Evolutionary conservation across 129 eudicot genomes (phyloP), one percentile per base, ranked within the genome.

Genomic region (Helichrysum umbraculigerum): DNA sequence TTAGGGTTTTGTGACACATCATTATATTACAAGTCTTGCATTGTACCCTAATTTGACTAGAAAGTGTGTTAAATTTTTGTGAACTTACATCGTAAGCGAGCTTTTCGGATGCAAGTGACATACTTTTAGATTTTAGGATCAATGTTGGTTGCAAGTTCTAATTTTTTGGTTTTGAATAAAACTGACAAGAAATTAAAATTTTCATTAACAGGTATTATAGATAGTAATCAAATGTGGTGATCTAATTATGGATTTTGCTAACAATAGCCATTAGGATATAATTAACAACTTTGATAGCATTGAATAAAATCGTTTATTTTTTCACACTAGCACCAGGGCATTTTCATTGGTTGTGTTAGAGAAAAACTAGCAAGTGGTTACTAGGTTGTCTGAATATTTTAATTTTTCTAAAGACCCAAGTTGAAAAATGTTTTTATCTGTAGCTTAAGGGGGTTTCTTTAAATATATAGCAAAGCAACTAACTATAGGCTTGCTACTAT

Each of bases 71-170:
- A 1, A 32, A 47, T 47, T 10, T 2, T 44, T 47, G 54, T 47
- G 14, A 47, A 14, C 54, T 12, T 47, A 14, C 47, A 41, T 41
- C 14, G 12, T 6, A 35, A 35, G 41, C 7, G 2, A 35, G 28
- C 39, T 70, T 41, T 71, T 54, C 50, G 66, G 32, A 20, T 17
- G 39, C 54, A 76, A 54, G 11, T 67, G 57, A 60, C n/a, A 62
- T 14, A 20, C 74, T 39, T 32, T 32, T 76, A 51, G 66, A 20
- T 76, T 65, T 34, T 11, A 19, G 30, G 73, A 76, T 47, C 30
- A 30, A 30, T 65, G 20, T 54, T 72, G 47, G 19, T 32, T 72
- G 51, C 20, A 2, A 56, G 19, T 59, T 17, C 50, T n/a, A 47
- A 10, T 29, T 21, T 44, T 11, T 12, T 15, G 51, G 16, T 69